Base-by-base conservation (phyloP, 306 rosid genomes). In the Gastrolobium villosum region DNA sequence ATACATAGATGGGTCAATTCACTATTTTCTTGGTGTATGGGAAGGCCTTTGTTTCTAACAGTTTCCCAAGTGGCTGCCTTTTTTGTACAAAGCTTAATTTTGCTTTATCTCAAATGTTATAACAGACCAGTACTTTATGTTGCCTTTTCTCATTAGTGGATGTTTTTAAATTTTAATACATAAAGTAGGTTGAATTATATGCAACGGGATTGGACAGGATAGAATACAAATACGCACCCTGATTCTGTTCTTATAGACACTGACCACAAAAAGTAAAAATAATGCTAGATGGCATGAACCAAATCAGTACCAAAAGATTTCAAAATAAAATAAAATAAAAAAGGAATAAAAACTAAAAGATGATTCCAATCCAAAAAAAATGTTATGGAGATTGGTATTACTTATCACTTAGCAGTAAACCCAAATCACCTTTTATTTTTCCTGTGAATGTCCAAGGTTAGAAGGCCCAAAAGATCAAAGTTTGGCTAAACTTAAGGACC, bases 51-150 rank as follows among this genome's bases (percentile, higher is more conserved):
- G 69, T 65, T 83, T 75, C 45, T 55, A 48, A 43, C 46, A 55
- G 60, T 69, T 83, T 75, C 15, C 54, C 49, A 10, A 64, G 72
- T 31, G 81, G 49, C 40, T 84, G 81, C 37, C 37, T 37, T 78
- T 82, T 78, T 56, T 83, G 84, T 86, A 86, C 76, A 86, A 79
- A 80, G 69, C 81, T 76, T 78, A 43, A 55, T 81, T 78, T 83
- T 43, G 71, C 84, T 81, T 80, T 78, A 52, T 74, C 46, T 77
- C 76, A 64, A 63, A 86, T 48, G 65, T 82, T 75, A 63, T 37
- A 50, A 4, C 44, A 76, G 41, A 44, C 67, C 53, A 11, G 31
- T 20, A 15, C 77, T 80, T 53, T 84, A 36, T 14, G 26, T 69
- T 70, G 49, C 65, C 52, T 78, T 74, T 78, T 77, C 50, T 43